These are phyloP conservation scores for Rhododendron mucronatum DNA, from an alignment of 148 eudicot species.

Conservation along the genomic window DNA sequence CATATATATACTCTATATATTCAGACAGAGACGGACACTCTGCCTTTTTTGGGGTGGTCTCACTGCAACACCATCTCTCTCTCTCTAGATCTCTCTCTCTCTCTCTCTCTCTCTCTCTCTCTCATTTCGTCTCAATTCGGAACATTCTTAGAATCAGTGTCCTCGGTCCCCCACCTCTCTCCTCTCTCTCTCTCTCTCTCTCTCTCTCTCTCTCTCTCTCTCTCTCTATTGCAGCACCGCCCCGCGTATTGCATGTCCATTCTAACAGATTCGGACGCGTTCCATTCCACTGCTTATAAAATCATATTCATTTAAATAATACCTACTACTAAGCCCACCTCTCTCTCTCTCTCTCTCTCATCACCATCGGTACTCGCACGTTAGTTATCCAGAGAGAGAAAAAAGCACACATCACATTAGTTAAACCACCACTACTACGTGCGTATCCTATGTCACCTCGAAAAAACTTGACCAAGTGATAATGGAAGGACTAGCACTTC, in stretches of 20 bases:
- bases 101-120: not conserved
- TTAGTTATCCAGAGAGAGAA: not conserved
- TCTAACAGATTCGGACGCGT: slow-evolving; percentile 21
- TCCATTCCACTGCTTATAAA: slow-evolving; percentile 2
- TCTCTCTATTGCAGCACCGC: slow-evolving; percentile 3
- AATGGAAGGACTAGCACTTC: not conserved
- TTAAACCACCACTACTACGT: not conserved
- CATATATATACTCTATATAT: not conserved
- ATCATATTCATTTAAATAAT: not conserved
- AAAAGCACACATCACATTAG: not conserved
- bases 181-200: not conserved
- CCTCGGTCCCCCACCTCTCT: not conserved
- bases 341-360: slow-evolving; percentile 8
- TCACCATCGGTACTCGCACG: not conserved
- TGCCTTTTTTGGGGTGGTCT: not conserved
- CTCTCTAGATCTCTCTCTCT: not conserved
- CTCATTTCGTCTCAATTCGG: not conserved
- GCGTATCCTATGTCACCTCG: not conserved
- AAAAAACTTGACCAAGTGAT: not conserved
- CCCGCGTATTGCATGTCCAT: slow-evolving; percentile 16
- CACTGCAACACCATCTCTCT: not conserved
- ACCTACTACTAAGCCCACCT: not conserved
- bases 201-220: not conserved
- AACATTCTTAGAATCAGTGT: not conserved
- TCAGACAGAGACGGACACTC: not conserved